Percentiles rank a stretch among this genome's conserved stretches.
These are phyloP conservation scores for Penicillium corylophilum DNA, from an alignment of 2,329 filamentous ascomycete genomes.

Conservation along the genomic window DNA sequence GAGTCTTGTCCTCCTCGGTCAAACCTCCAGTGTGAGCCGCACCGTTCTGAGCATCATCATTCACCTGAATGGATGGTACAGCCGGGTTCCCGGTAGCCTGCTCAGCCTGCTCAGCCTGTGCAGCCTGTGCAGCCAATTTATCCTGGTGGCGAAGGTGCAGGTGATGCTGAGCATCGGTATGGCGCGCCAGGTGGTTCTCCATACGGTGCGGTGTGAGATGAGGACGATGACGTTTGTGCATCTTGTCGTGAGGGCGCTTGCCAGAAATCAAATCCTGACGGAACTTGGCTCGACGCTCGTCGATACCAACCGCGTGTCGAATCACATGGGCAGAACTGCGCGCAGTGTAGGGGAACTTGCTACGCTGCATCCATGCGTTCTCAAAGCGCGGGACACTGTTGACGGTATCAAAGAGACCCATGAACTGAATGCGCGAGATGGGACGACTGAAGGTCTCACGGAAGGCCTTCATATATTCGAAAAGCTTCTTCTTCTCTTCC, in stretches of 20 bases:
- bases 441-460: conserved; percentile 77
- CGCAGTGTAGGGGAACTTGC: conserved; percentile 65
- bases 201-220: conserved; percentile 17
- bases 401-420: conserved; percentile 80
- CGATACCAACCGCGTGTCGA: conserved; percentile 58
- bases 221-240: conserved; percentile 18
- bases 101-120: conserved; percentile 3
- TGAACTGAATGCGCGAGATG: conserved; percentile 69
- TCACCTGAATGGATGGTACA: conserved; percentile 26
- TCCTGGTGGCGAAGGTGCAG: conserved; percentile 25
- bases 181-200: conserved; percentile 15
- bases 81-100: conserved; percentile 23
- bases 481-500: conserved; percentile 52
- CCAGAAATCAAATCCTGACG: conserved; percentile 57
- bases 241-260: conserved; percentile 26
- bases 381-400: conserved; percentile 79
- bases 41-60: conserved; percentile 20
- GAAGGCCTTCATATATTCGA: conserved; percentile 74
- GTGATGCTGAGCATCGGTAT: conserved; percentile 19
- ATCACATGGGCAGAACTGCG: conserved; percentile 56
- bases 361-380: conserved; percentile 68
- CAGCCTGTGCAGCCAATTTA: conserved; percentile 2
- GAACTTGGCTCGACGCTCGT: conserved; percentile 60
- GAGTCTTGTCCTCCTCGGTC: neutral
- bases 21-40: neutral